Evolutionary conservation across 1,284 basidiomycete genomes (phyloP).

Genomic region (Fomes fomentarius): DNA sequence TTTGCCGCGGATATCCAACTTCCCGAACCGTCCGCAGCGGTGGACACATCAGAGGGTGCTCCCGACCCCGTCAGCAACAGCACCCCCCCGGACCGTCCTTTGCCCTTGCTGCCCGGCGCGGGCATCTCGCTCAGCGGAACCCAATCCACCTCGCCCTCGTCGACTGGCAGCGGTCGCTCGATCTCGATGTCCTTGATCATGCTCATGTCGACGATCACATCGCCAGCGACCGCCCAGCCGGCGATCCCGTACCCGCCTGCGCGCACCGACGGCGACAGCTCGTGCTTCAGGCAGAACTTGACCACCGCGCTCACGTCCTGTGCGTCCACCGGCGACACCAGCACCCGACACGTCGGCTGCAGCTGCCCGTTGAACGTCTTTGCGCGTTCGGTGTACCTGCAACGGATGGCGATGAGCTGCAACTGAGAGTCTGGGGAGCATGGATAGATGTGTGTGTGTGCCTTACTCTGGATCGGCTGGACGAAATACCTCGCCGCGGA

Average conservation of each 20-base stretch:
- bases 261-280: constrained; percentile 80
- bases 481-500: constrained; percentile 28
- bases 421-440: not conserved
- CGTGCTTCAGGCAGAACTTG: constrained; percentile 68
- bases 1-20: too few species aligned
- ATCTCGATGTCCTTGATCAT: constrained; percentile 69
- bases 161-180: constrained; percentile 50
- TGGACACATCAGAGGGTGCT: too few species aligned
- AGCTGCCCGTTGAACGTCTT: constrained; percentile 83
- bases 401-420: too few species aligned
- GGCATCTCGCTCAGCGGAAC: constrained; percentile 60
- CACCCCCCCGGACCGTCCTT: constrained; percentile 36
- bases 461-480: constrained; percentile 27
- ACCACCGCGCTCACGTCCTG: constrained; percentile 74
- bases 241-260: constrained; percentile 89
- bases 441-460: not conserved
- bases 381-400: constrained; percentile 64
- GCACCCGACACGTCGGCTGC: constrained; percentile 55
- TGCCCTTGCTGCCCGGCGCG: constrained; percentile 55
- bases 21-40: too few species aligned
- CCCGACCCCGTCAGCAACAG: too few species aligned
- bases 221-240: constrained; percentile 85
- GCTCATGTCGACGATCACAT: constrained; percentile 81
- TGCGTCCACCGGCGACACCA: constrained; percentile 73
- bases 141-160: constrained; percentile 44